phyloP scores from a whole-genome alignment of 2,329 filamentous ascomycete species.

The Talaromyces sp. region DNA sequence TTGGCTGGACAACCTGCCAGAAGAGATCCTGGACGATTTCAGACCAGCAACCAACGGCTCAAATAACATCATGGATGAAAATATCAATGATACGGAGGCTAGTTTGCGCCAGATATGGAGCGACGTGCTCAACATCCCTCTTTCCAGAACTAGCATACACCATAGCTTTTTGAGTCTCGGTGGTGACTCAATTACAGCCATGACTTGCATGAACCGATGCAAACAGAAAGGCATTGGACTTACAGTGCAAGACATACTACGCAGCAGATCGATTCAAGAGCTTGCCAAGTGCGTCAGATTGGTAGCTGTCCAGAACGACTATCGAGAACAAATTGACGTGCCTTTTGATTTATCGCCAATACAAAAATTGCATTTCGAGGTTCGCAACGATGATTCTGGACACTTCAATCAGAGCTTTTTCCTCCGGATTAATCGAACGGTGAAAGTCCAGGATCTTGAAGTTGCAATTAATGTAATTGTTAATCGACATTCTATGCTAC shows the following conservation, averaged over 20 bases:
- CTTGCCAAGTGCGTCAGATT: constrained; percentile 31
- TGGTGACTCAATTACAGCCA: constrained; percentile 50
- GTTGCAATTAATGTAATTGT: constrained; percentile 32
- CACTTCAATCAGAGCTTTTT: constrained; percentile 41
- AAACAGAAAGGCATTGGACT: constrained; percentile 45
- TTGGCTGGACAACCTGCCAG: constrained; percentile 22
- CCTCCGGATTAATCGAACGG: constrained; percentile 28
- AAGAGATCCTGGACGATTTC: constrained; percentile 25
- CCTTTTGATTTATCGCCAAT: constrained; percentile 37
- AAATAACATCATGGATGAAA: constrained; percentile 14
- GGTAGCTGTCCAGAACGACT: constrained; percentile 31
- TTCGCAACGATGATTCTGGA: constrained; percentile 32
- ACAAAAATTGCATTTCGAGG: constrained; percentile 37
- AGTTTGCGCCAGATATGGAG: constrained; percentile 35
- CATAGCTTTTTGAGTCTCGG: constrained; percentile 45
- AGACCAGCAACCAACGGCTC: constrained; percentile 37
- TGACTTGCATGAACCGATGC: constrained; percentile 48
- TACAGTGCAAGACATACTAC: constrained; percentile 48
- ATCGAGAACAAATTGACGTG: constrained; percentile 31
- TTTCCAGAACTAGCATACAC: constrained; percentile 30
- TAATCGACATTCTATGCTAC: constrained; percentile 37
- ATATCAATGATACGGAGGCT: constrained; percentile 29
- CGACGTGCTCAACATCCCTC: constrained; percentile 38
- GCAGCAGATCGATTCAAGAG: constrained; percentile 45
- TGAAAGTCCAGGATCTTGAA: constrained; percentile 26